Base-by-base conservation (phyloP, 768 basidiomycete species). In the Phanerodontia chrysosporium region DNA sequence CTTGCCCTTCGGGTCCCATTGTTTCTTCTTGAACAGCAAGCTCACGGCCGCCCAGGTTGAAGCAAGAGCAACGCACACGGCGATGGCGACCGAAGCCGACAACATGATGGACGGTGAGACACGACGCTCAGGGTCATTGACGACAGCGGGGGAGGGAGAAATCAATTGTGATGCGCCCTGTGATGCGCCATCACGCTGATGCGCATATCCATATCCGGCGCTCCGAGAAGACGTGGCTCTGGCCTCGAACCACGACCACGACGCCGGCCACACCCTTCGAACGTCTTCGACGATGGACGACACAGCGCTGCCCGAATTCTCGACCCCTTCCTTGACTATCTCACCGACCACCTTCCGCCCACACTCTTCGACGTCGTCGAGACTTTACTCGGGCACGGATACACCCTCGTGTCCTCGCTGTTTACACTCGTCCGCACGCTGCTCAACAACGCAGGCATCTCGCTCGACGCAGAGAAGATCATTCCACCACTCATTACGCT, bases 401-500 rank as follows among this genome's bases (percentile, higher is more conserved):
- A 87, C 21, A 76, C 81, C 2, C 72, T 88, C 45, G 51, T 78
- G 62, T 75, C 78, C 8, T 76, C 85, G 6, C 58, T 85, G 22
- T 68, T 80, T 64, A 73, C 74, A 7, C 74, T 90, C 49, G 62
- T 80, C 57, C 65, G 72, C 18, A 75, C 83, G 2, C 66, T 89
- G 16, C 45, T 81, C 14, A 74, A 79, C 27, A 78, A 79, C 49
- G 74, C 77, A 59, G 85, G 84, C 32, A 73, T 76, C 63, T 76
- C 82, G 62, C 90, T 87, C 87, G 80, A 88, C 65, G 75, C 78
- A 6, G 85, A 91, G 68, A 80, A 79, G 28, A 67, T 91, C 49
- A 66, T 92, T 21, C 89, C 90, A 8, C 90, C 90, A 0, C 72
- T 92, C 67, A 82, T 93, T 66, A 86, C 82, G 59, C 70, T 92